Evolutionary conservation across 2,329 filamentous ascomycete genomes (phyloP).

Genomic region (Alternaria consortialis): DNA sequence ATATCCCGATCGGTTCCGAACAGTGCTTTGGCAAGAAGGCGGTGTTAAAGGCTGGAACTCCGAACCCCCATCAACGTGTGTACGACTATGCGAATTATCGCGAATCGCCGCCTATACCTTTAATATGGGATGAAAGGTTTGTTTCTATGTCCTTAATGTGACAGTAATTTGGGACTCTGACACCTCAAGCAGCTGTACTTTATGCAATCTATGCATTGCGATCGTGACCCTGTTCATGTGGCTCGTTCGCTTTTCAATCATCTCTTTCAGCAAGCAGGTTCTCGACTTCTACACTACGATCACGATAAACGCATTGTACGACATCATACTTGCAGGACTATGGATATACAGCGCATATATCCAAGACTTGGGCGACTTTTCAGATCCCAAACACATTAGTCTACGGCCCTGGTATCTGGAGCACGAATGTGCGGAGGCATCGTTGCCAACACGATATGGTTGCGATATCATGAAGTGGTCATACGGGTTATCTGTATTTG

Average conservation of each 20-base stretch:
- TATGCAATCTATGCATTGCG: conserved; percentile 20
- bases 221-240: conserved; percentile 21
- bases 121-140: conserved; percentile 31
- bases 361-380: conserved; percentile 25
- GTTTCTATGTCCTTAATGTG: neutral
- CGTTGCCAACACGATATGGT: neutral
- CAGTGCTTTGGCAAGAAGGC: conserved; percentile 20
- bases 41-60: conserved; percentile 30
- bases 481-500: conserved; percentile 18
- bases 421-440: conserved; percentile 16
- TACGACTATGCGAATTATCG: conserved; percentile 32
- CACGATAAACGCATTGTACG: conserved; percentile 26
- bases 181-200: conserved; percentile 10
- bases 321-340: conserved; percentile 22
- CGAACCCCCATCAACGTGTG: conserved; percentile 24
- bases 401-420: conserved; percentile 32
- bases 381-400: conserved; percentile 23
- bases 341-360: conserved; percentile 23
- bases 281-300: conserved; percentile 18
- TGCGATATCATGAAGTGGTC: conserved; percentile 17
- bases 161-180: neutral
- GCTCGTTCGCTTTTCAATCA: conserved; percentile 22
- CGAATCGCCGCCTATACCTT: conserved; percentile 21
- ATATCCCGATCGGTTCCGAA: conserved; percentile 20
- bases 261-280: conserved; percentile 6